phyloP scores from a whole-genome alignment of 805 yeast genomes.

The Yarrowia sp. region DNA sequence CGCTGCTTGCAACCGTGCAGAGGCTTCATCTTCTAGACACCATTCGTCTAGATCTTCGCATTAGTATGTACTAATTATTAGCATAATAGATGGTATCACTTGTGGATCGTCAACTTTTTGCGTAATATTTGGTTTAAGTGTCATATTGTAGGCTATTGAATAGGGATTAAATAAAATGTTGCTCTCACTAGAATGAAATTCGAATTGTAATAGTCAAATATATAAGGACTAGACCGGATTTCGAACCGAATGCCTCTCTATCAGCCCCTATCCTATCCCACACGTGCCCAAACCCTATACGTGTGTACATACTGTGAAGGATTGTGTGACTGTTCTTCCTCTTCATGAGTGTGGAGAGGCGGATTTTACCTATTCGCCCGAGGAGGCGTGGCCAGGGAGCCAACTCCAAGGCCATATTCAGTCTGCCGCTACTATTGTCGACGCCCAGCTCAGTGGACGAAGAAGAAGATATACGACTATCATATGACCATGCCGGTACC shows the following conservation, averaged over 20 bases:
- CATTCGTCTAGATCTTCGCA: neutral
- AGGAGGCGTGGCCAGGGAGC: neutral
- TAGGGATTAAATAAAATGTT: no score
- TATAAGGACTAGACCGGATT: neutral
- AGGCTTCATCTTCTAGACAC: neutral
- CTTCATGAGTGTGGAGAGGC: slow-evolving; percentile 8
- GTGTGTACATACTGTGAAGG: neutral
- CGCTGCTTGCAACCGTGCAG: neutral
- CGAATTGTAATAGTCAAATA: no score
- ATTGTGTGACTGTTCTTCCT: neutral
- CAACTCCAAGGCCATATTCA: neutral
- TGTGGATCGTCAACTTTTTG: neutral
- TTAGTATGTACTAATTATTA: no score
- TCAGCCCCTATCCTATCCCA: slow-evolving; percentile 1
- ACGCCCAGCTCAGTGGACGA: neutral
- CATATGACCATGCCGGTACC: neutral
- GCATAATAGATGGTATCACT: slow-evolving; percentile 9
- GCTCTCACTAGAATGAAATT: no score
- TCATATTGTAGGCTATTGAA: no score
- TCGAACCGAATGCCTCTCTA: neutral
- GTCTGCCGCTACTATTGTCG: neutral
- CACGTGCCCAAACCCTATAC: slow-evolving; percentile 12
- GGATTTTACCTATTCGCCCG: neutral
- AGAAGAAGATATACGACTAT: neutral
- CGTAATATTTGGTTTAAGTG: no score